A percentile compares a stretch with the other conserved stretches of the same genome.
phyloP scores from a whole-genome alignment of 148 eudicot genomes.

The Fagopyrum esculentum region DNA sequence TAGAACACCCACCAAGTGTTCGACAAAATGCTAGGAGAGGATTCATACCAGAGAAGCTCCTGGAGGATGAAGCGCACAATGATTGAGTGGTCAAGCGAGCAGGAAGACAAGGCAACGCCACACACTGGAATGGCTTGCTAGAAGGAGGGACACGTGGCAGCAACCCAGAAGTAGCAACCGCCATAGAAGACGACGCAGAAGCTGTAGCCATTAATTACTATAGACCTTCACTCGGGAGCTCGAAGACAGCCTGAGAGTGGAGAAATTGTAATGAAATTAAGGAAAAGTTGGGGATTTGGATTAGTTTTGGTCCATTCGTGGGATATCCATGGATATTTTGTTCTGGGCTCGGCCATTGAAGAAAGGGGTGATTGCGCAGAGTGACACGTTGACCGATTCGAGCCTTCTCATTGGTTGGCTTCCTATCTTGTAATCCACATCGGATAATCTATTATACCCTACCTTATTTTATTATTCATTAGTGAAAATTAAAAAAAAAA shows the following conservation, averaged over 20 bases:
- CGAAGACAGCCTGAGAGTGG: not conserved
- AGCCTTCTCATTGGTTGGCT: constrained; percentile 1
- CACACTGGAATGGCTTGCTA: constrained; percentile 27
- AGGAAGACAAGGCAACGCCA: constrained; percentile 51
- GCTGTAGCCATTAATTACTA: constrained; percentile 30
- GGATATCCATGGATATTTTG: constrained; percentile 17
- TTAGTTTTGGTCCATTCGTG: constrained; percentile 26
- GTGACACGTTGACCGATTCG: constrained; percentile 4
- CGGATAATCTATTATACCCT: not conserved
- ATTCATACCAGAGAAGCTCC: constrained; percentile 38
- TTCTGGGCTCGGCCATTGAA: not conserved
- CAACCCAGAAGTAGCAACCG: constrained; percentile 68
- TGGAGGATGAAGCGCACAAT: constrained; percentile 27
- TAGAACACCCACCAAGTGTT: constrained; percentile 13
- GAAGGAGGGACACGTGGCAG: constrained; percentile 41
- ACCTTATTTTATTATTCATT: not conserved
- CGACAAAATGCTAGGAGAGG: constrained; percentile 33
- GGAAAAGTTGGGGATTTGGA: constrained; percentile 10
- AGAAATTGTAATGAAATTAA: constrained; percentile 5
- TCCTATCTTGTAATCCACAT: constrained; percentile 11
- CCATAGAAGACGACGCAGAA: constrained; percentile 60
- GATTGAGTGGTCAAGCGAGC: constrained; percentile 28
- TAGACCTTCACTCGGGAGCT: not conserved
- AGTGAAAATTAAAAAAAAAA: not conserved
- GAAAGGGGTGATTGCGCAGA: constrained; percentile 8